Evolutionary conservation across 2,329 filamentous ascomycete species (phyloP).

Genomic region (Curvularia lunata): DNA sequence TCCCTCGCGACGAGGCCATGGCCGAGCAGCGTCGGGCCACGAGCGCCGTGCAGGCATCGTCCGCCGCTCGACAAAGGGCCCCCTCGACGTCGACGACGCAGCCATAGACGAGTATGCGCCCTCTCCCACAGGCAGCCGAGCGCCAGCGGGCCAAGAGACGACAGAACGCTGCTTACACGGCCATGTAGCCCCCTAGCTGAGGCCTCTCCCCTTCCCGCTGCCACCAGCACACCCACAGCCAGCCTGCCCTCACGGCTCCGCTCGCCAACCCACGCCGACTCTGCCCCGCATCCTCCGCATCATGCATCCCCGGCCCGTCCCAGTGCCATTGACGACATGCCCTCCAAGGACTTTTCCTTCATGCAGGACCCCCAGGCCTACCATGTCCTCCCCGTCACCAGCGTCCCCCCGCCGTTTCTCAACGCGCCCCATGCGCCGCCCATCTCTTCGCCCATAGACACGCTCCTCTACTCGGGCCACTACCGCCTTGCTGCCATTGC

Average conservation of each 20-base stretch:
- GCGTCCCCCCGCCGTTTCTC: conserved; percentile 70
- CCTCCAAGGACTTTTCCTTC: conserved; percentile 72
- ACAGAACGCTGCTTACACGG: conserved; percentile 18
- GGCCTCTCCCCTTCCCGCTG: conserved; percentile 4
- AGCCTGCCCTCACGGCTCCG: conserved; percentile 28
- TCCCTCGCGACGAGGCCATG: conserved; percentile 30
- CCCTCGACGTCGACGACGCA: conserved; percentile 67
- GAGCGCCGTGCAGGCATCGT: conserved; percentile 52
- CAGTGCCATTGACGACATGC: conserved; percentile 39
- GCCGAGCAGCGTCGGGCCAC: conserved; percentile 39
- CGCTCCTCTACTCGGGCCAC: conserved; percentile 73
- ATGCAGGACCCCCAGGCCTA: conserved; percentile 47
- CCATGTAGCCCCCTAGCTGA: conserved; percentile 32
- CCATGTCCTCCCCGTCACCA: conserved; percentile 74
- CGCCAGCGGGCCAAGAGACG: background rate
- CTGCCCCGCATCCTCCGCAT: conserved; percentile 26
- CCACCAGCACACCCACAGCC: background rate
- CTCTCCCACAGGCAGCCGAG: background rate
- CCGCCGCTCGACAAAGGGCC: conserved; percentile 76
- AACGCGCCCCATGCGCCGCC: conserved; percentile 70
- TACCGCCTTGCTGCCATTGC: conserved; percentile 80
- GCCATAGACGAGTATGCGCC: conserved; percentile 67
- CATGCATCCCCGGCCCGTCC: conserved; percentile 21
- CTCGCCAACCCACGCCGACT: conserved; percentile 28
- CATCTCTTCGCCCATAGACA: conserved; percentile 64